Evolutionary conservation across 2,329 filamentous ascomycete species (phyloP), one percentile per base, ranked within the genome.

Genomic region (Alternaria sp.): DNA sequence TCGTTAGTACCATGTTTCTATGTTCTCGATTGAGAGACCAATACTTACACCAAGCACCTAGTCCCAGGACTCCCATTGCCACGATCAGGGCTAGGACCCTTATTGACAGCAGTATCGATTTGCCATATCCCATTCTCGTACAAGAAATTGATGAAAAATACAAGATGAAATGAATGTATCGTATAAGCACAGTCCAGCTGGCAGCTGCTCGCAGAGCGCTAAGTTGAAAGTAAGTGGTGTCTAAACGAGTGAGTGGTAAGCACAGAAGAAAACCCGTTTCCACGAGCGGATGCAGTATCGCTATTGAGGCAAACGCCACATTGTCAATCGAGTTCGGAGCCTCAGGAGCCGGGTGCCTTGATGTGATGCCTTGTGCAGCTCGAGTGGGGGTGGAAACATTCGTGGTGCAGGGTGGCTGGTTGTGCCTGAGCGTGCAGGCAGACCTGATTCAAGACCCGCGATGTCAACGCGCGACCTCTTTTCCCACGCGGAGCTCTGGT

Each of bases 191-290:
- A 73, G 69, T 57, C 72, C 70, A 69, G 72, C 72, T 72, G 69
- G 61, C 62, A 72, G 72, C 70, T 59, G 68, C 70, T 74, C 66
- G 21, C 68, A 71, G 69, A 73, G 72, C 68, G 70, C 72, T 71
- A 57, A 44, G 63, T 67, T 32, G 44, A 59, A 69, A 65, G 56
- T 44, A 50, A 56, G 49, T 49, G 25, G 55, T 57, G 36, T 52
- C 59, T 56, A 46, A 63, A 62, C 43, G 58, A 68, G 57, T 61
- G 56, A 46, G 47, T 36, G 55, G 56, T 47, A 28, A 56, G 58
- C 46, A 52, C 54, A 64, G 49, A 58, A 52, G 61, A 66, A 67
- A 46, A 15, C 28, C 25, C 52, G 45, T 50, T 30, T 28, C 23
- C 23, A 21, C 12, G 44, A 49, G 54, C 28, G 50, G 58, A 25